phyloP scores from a whole-genome alignment of 495 filamentous ascomycete genomes.

The Talaromyces trachyspermus region DNA sequence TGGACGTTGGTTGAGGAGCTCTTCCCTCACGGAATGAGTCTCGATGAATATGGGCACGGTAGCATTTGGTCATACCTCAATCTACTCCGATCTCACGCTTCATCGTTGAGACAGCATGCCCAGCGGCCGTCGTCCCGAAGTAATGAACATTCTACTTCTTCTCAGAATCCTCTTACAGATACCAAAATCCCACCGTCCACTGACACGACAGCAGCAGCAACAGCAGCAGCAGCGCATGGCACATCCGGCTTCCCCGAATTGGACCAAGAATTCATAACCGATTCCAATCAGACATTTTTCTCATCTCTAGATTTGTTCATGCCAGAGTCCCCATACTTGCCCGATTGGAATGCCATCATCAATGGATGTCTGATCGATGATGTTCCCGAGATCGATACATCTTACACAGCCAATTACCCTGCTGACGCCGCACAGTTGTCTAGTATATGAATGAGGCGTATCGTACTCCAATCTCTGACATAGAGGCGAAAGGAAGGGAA shows the following conservation, averaged over 20 bases:
- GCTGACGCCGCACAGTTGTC: neutral
- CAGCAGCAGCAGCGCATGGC: neutral
- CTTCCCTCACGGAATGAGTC: constrained; percentile 15
- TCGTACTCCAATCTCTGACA: no score
- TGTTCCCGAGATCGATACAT: neutral
- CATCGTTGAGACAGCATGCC: constrained; percentile 5
- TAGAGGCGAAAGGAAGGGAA: no score
- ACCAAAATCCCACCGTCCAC: neutral
- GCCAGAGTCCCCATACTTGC: constrained; percentile 11
- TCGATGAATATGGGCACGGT: constrained; percentile 10
- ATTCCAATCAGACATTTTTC: neutral
- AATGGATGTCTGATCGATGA: constrained; percentile 6
- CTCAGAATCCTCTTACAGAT: neutral
- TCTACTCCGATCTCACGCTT: constrained; percentile 13
- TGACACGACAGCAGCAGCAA: neutral
- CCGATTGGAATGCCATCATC: constrained; percentile 15
- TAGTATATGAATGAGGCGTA: no score
- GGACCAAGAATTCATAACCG: neutral
- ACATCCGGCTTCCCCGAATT: neutral
- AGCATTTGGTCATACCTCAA: constrained; percentile 16
- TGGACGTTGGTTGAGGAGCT: constrained; percentile 40
- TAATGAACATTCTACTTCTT: neutral
- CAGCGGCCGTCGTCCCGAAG: neutral
- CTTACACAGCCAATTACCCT: neutral
- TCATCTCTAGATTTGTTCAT: constrained; percentile 11